These are phyloP conservation scores for Apiospora koreana DNA, from an alignment of 2,329 filamentous ascomycete species.

Conservation along the genomic window DNA sequence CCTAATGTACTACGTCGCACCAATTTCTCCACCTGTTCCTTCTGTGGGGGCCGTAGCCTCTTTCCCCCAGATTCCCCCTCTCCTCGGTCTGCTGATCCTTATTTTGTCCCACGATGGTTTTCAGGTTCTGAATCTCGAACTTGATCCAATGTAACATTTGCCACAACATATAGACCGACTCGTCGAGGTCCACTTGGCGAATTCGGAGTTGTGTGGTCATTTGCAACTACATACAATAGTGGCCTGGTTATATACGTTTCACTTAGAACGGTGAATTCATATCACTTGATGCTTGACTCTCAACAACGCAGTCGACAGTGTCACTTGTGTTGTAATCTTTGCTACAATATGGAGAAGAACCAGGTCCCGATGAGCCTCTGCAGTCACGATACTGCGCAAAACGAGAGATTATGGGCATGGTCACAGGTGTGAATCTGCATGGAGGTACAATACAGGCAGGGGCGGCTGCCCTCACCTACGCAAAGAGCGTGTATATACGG, in stretches of 20 bases:
- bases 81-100: neutral
- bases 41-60: neutral
- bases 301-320: neutral
- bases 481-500: no score
- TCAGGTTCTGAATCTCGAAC: neutral
- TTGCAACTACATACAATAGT: neutral
- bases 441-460: no score
- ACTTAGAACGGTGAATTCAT: neutral
- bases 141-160: neutral
- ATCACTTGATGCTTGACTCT: neutral
- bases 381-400: neutral
- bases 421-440: no score
- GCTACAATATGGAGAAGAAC: neutral
- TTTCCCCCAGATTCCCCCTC: no score
- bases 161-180: neutral
- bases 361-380: neutral
- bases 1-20: neutral
- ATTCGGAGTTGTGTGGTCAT: neutral
- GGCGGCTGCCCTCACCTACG: no score
- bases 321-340: neutral
- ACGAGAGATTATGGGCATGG: neutral
- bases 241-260: neutral
- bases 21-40: neutral
- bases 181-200: neutral
- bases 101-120: neutral